These are phyloP conservation scores for Rhododendron vialii DNA, from an alignment of 148 eudicot species.

Conservation along the genomic window DNA sequence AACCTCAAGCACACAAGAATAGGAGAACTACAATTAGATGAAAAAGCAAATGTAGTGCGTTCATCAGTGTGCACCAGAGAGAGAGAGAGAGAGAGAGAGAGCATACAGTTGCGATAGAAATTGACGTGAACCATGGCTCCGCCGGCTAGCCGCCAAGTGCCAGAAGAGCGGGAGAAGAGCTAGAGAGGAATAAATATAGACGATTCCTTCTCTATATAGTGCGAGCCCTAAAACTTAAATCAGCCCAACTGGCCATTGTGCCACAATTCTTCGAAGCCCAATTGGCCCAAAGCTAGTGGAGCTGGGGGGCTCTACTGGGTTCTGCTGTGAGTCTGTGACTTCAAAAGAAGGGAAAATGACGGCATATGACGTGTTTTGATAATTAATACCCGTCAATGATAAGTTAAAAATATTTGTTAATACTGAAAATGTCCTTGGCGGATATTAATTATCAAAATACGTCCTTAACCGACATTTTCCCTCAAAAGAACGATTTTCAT, in stretches of 20 bases:
- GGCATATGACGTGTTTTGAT: too few relatives aligned
- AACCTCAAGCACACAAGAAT: neutral
- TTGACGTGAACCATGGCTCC: constrained; percentile 15
- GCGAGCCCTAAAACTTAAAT: neutral
- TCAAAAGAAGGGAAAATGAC: too few relatives aligned
- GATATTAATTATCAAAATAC: too few relatives aligned
- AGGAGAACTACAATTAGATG: neutral
- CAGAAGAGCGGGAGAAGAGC: neutral
- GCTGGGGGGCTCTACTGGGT: neutral
- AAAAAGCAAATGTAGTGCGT: neutral
- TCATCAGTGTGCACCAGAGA: neutral
- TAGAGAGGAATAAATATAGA: neutral
- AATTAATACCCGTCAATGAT: too few relatives aligned
- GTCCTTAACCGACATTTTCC: too few relatives aligned
- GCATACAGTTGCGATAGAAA: constrained; percentile 10
- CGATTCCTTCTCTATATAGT: neutral
- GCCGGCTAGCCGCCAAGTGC: constrained; percentile 7
- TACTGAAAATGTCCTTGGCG: too few relatives aligned
- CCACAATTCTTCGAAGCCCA: neutral
- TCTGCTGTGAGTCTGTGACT: too few relatives aligned
- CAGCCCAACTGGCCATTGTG: neutral
- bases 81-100: neutral
- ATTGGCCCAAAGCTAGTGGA: neutral
- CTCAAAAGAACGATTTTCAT: too few relatives aligned
- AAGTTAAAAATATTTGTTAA: too few relatives aligned